Evolutionary conservation across 345 rosid genomes (phyloP), one percentile per base, ranked within the genome.

Genomic region (Camelina sativa): DNA sequence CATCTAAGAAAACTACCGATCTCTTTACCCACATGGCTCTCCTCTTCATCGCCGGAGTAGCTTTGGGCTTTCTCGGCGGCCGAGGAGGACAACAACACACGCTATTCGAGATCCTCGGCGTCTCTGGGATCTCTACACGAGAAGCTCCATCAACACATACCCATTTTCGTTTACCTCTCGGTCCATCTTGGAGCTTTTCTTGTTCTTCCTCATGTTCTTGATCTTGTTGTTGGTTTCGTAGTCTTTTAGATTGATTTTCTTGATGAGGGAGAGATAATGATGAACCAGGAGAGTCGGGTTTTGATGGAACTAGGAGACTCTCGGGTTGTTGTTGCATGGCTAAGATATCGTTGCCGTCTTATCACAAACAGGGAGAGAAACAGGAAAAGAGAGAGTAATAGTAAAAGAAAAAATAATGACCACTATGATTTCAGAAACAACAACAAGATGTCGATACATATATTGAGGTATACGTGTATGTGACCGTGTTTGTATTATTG

Each of bases 11-110:
- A 25, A 67, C 65, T 65, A 83, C 58, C 20, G 75, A 60, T 68
- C 80, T 75, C 65, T 57, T 66, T 57, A 37, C 32, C 67, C 64
- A 66, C 40, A 44, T 22, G 25, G 69, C 73, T 81, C 81, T 83
- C 69, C 90, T 70, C 68, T 85, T 87, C 25, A 48, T 47, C 20
- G 80, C 78, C 20, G 86, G 83, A 20, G 22, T 46, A 6, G 88
- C 44, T 80, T 86, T 88, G 17, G 86, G 90, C 71, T 91, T 91
- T 69, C 81, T 85, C 23, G 97, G 97, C 10, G 96, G 87, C 50
- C 88, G 86, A 40, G 96, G 96, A 13, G 56, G 76, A 38, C 51
- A 11, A 71, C n/a, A 57, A 77, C 88, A 84, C 58, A 66, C 71
- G 11, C 53, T 79, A 16, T 75, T 20, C 11, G 28, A 67, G 0